phyloP scores from a whole-genome alignment of 2,329 filamentous ascomycete genomes.

The Tetracladium maxilliforme region DNA sequence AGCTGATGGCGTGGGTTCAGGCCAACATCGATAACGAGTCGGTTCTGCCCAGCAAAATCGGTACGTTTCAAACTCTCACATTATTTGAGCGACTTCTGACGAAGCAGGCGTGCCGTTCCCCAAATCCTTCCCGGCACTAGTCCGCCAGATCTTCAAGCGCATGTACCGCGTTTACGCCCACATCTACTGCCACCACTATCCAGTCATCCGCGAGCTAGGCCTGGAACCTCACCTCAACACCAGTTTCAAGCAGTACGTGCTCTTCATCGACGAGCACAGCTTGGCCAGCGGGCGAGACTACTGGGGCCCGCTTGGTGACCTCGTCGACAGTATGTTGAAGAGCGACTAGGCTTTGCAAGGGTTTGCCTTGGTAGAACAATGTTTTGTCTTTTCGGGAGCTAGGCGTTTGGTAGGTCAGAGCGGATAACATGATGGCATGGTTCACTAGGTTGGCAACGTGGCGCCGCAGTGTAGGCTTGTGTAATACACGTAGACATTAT shows the following conservation, averaged over 20 bases:
- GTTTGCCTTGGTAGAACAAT: constrained; percentile 3
- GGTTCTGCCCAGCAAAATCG: constrained; percentile 88
- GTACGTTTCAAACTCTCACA: constrained; percentile 23
- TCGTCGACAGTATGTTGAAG: constrained; percentile 95
- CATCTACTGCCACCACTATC: constrained; percentile 99
- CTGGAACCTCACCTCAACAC: constrained; percentile 97
- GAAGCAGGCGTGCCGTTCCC: constrained; percentile 74
- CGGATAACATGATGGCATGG: too few species aligned
- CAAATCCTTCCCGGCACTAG: constrained; percentile 74
- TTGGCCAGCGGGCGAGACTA: constrained; percentile 90
- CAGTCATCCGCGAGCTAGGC: constrained; percentile 85
- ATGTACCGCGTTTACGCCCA: constrained; percentile 98
- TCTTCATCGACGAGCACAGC: constrained; percentile 95
- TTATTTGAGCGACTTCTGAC: too few species aligned
- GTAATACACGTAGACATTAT: too few species aligned
- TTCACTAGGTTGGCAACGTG: too few species aligned
- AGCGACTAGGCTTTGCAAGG: constrained; percentile 45
- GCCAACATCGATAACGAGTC: constrained; percentile 89
- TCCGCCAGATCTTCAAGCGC: constrained; percentile 96
- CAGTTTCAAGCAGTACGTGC: constrained; percentile 98
- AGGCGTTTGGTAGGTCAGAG: constrained; percentile 1
- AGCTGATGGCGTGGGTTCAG: constrained; percentile 95
- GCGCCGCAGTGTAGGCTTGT: too few species aligned
- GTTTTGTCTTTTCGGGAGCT: constrained; percentile 1
- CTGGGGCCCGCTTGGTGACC: constrained; percentile 87